These are phyloP conservation scores for Ganoderma meredithae DNA, from an alignment of 1,284 basidiomycete species.

Conservation along the genomic window DNA sequence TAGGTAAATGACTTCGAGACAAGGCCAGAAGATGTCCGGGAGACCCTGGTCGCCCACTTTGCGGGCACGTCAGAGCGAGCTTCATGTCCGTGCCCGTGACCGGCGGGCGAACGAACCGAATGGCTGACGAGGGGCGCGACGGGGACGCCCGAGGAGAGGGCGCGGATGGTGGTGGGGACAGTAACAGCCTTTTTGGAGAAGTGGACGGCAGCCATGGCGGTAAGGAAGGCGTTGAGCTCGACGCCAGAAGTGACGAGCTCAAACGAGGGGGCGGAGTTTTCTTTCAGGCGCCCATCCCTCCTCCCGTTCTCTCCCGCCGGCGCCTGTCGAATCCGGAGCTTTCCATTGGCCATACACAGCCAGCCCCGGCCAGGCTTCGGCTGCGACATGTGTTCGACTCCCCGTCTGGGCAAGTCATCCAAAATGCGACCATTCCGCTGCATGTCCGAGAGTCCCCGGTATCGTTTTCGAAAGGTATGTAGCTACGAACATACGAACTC, in stretches of 20 bases:
- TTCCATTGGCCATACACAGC: slow-evolving; percentile 26
- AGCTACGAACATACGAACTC: background rate
- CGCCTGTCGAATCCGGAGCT: slow-evolving; percentile 23
- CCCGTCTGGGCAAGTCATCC: background rate
- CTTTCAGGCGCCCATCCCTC: slow-evolving; percentile 26
- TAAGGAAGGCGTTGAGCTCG: slow-evolving; percentile 29
- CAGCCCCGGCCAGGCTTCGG: slow-evolving; percentile 10
- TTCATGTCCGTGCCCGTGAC: slow-evolving; percentile 63
- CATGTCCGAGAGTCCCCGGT: background rate
- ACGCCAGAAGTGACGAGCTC: slow-evolving; percentile 38
- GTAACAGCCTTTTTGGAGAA: slow-evolving; percentile 83
- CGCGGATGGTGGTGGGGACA: slow-evolving; percentile 83
- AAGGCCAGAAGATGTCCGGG: slow-evolving; percentile 60
- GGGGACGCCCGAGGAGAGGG: slow-evolving; percentile 79
- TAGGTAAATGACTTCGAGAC: slow-evolving; percentile 73
- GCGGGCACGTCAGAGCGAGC: slow-evolving; percentile 75
- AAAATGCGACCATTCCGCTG: background rate
- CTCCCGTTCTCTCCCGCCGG: slow-evolving; percentile 35
- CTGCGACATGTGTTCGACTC: slow-evolving; percentile 8
- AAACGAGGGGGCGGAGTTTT: slow-evolving; percentile 36
- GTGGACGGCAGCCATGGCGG: slow-evolving; percentile 70
- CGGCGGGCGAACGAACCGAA: slow-evolving; percentile 65
- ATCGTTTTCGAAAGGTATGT: background rate
- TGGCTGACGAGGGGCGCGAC: slow-evolving; percentile 75
- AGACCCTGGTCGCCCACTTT: slow-evolving; percentile 68